Base-by-base conservation (phyloP, 495 filamentous ascomycete species). In the Pseudevernia furfuracea region DNA sequence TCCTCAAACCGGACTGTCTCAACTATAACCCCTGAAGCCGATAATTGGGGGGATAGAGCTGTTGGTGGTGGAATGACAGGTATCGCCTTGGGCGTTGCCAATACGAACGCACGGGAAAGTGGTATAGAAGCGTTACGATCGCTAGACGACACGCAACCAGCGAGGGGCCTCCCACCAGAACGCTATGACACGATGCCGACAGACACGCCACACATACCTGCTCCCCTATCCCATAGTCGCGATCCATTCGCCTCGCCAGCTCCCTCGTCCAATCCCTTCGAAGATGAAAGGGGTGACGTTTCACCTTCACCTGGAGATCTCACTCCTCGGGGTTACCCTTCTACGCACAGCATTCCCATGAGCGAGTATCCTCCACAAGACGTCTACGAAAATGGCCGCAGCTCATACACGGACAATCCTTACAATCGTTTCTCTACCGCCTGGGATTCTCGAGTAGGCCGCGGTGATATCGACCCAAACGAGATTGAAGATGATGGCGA, bases 401-500 rank as follows among this genome's bases (percentile, higher is more conserved):
- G 71, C 9, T 61, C 73, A 8, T 78, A 81, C 58, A 69, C 71
- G 36, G 83, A 81, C 59, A 81, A 79, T 23, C 83, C 83, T 1
- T 86, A 89, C 67, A 80, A 85, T 62, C 78, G 80, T 61, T 80
- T 84, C 61, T 87, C 87, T 3, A 78, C 80, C 7, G 84, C 82
- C 37, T 79, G 78, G 71, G 83, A 84, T 73, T 79, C 75, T 62
- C 72, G 68, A 63, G 73, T 82, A 66, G 76, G 65, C 64, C 76
- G 81, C 10, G 77, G 80, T 21, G 76, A 77, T 23, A 85, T 95
- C 59, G 87, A 96, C 70, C 90, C 91, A 1, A 83, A 88, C 65
- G 86, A 87, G 3, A 92, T 95, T 61, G 85, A 81, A 4, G 91
- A 96, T 69, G 91, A 96, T 69, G 90, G 87, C 11, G 91, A 96